phyloP scores from a whole-genome alignment of 208 protist genomes.

The Acanthamoeba comandoni region DNA sequence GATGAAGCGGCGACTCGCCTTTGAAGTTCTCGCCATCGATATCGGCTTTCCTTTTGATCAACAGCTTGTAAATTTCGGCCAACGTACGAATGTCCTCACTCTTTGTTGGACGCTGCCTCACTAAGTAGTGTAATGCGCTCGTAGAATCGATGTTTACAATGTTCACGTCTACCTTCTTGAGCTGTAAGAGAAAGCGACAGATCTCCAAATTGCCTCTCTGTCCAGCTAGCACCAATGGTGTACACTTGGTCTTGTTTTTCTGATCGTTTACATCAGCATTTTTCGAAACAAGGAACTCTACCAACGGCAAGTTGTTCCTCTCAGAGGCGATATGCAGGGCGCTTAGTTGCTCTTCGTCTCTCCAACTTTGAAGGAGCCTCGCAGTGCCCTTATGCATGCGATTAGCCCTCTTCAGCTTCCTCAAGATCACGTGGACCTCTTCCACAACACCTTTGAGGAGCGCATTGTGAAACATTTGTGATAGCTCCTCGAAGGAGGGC shows the following conservation, averaged over 20 bases:
- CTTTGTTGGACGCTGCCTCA: not conserved
- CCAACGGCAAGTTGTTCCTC: conserved; percentile 40
- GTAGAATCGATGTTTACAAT: conserved; percentile 44
- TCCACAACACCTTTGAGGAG: conserved; percentile 3
- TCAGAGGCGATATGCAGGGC: conserved; percentile 63
- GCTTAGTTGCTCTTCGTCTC: conserved; percentile 56
- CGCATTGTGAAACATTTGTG: not conserved
- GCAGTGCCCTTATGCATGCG: conserved; percentile 15
- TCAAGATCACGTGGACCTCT: conserved; percentile 26
- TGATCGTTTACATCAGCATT: conserved; percentile 52
- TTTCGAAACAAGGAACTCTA: conserved; percentile 45
- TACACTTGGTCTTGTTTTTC: conserved; percentile 59
- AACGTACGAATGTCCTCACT: conserved; percentile 15
- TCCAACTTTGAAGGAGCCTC: conserved; percentile 26
- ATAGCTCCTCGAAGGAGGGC: not conserved
- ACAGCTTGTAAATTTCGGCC: conserved; percentile 47
- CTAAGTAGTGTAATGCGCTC: conserved; percentile 43
- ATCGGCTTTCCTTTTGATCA: conserved; percentile 66
- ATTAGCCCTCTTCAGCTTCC: conserved; percentile 13
- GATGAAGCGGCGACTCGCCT: conserved; percentile 61
- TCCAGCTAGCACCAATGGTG: conserved; percentile 46
- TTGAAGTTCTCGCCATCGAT: conserved; percentile 52
- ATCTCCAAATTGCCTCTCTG: conserved; percentile 30
- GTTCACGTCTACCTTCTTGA: conserved; percentile 57
- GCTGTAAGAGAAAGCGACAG: conserved; percentile 18